phyloP scores from a whole-genome alignment of 2,329 filamentous ascomycete genomes.

The Trichophyton mentagrophytes region DNA sequence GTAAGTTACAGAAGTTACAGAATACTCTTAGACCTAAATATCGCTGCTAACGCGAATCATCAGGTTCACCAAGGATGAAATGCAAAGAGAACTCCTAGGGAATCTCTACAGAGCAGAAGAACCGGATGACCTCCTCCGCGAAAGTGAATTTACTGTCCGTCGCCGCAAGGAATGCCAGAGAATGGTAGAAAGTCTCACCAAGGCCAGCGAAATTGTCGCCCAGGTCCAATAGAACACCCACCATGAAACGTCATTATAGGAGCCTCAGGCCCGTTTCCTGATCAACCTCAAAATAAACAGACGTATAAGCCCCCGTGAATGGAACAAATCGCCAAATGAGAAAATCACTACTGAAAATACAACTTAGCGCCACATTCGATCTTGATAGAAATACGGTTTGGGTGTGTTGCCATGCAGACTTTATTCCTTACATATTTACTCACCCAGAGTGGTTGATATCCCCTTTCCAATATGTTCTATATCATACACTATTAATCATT shows the following conservation, averaged over 20 bases:
- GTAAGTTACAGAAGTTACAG: slow-evolving; percentile 51
- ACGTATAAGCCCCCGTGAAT: neutral
- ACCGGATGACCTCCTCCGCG: slow-evolving; percentile 88
- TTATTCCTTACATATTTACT: slow-evolving; percentile 1
- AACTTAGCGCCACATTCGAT: neutral
- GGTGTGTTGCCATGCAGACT: neutral
- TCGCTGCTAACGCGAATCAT: neutral
- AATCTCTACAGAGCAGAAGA: slow-evolving; percentile 92
- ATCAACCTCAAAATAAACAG: neutral
- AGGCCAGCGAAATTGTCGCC: slow-evolving; percentile 92
- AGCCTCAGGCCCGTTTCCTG: neutral
- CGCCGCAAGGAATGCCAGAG: slow-evolving; percentile 96
- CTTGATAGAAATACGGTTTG: slow-evolving; percentile 3
- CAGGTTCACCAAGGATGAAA: slow-evolving; percentile 91
- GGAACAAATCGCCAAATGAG: neutral
- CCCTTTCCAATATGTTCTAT: neutral
- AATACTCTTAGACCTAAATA: neutral
- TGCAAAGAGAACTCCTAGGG: slow-evolving; percentile 92
- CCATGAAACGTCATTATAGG: neutral
- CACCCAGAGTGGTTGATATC: slow-evolving; percentile 1
- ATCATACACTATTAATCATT: neutral
- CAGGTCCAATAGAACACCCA: slow-evolving; percentile 42
- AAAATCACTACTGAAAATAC: neutral
- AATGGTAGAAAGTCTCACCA: slow-evolving; percentile 88
- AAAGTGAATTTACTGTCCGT: slow-evolving; percentile 91